Evolutionary conservation across 495 filamentous ascomycete genomes (phyloP).

Genomic region (Apodospora peruviana): DNA sequence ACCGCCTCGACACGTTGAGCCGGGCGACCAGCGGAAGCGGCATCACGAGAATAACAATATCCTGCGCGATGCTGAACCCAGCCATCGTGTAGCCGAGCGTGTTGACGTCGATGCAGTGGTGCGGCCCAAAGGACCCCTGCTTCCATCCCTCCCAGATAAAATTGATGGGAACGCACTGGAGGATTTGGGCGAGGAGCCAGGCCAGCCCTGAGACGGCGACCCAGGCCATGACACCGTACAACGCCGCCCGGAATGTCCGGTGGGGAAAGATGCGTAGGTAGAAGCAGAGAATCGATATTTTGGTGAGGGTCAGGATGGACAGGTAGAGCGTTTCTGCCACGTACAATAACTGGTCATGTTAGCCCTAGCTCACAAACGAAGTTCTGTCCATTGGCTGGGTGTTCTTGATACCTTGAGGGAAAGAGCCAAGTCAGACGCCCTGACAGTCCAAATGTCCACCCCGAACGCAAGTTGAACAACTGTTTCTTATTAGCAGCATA

Average conservation of each 20-base stretch:
- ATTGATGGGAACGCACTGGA: constrained; percentile 36
- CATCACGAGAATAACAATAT: constrained; percentile 35
- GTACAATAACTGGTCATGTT: constrained; percentile 29
- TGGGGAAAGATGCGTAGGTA: constrained; percentile 48
- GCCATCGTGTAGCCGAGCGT: constrained; percentile 26
- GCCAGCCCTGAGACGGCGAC: constrained; percentile 24
- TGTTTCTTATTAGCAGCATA: neutral
- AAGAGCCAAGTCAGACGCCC: constrained; percentile 1
- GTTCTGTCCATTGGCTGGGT: no score
- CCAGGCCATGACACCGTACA: constrained; percentile 29
- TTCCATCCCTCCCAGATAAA: constrained; percentile 34
- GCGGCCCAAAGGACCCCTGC: constrained; percentile 24
- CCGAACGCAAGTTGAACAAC: constrained; percentile 14
- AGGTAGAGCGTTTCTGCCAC: constrained; percentile 34
- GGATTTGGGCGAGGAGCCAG: constrained; percentile 30
- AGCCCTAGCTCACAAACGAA: no score
- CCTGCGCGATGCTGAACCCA: constrained; percentile 31
- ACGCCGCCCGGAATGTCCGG: constrained; percentile 29
- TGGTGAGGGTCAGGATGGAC: constrained; percentile 36
- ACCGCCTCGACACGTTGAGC: constrained; percentile 26
- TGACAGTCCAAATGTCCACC: constrained; percentile 21
- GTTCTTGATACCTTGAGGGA: constrained; percentile 15
- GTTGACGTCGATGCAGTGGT: constrained; percentile 31
- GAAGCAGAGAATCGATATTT: constrained; percentile 46
- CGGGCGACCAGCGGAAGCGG: constrained; percentile 30